phyloP scores from a whole-genome alignment of 257 asterid genomes.

The Przewalskia tangutica region DNA sequence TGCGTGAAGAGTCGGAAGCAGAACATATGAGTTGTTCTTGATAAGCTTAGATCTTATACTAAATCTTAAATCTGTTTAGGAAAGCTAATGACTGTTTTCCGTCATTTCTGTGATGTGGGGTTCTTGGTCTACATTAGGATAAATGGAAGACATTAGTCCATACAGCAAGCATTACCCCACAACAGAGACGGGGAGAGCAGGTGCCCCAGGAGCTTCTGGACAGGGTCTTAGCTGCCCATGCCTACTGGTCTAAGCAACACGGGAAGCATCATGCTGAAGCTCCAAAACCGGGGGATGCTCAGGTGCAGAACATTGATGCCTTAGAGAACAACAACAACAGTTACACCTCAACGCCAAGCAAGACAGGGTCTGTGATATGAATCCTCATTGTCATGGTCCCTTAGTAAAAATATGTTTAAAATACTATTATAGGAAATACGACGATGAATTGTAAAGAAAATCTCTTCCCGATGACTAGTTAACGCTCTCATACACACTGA shows the following conservation, averaged over 20 bases:
- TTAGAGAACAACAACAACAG: not conserved
- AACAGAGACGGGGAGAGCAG: conserved; percentile 83
- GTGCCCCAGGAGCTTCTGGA: conserved; percentile 85
- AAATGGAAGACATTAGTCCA: conserved; percentile 93
- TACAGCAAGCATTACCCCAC: conserved; percentile 88
- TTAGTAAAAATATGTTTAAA: conserved; percentile 18
- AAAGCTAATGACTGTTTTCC: not conserved
- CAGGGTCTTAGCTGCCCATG: conserved; percentile 63
- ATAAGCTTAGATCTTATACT: not conserved
- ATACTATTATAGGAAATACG: conserved; percentile 16
- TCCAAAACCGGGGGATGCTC: conserved; percentile 14
- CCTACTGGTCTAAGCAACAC: conserved; percentile 60
- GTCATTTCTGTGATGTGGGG: not conserved
- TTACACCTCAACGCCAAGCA: not conserved
- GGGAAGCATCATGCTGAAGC: conserved; percentile 38
- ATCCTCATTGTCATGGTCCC: not conserved
- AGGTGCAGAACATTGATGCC: conserved; percentile 17
- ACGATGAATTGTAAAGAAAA: conserved; percentile 31
- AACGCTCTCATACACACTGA: conserved; percentile 21
- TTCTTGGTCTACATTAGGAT: conserved; percentile 38
- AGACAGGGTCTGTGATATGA: not conserved
- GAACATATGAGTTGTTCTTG: conserved; percentile 20
- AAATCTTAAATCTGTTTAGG: not conserved
- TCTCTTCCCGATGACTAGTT: not conserved
- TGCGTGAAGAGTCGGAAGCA: conserved; percentile 12